Evolutionary conservation across 2,329 filamentous ascomycete genomes (phyloP), one percentile per base, ranked within the genome.

Genomic region (Diaporthe helianthi): DNA sequence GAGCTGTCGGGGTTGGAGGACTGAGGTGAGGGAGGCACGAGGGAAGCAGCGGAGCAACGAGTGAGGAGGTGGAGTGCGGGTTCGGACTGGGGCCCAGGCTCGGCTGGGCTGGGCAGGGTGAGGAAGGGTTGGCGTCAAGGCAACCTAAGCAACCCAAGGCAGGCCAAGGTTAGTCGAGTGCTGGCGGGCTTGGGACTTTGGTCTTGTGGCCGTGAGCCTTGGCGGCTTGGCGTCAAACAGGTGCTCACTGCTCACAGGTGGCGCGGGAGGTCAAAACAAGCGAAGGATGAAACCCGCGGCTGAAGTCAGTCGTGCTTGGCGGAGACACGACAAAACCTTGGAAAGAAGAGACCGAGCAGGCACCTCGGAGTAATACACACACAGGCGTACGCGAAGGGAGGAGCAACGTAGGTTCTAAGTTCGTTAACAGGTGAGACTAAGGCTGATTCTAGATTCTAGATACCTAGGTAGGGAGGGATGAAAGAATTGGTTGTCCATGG

Each of bases 251-350:
- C n/a, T n/a, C n/a, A n/a, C n/a, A n/a, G n/a, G 31, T 36, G 51
- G 44, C 44, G 51, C 41, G 44, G 44, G 53, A 61, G 65, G 47
- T 49, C 53, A 54, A 54, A 66, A 66, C 47, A 68, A 66, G 61
- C 51, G 65, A 68, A 66, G 67, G 61, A 66, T 66, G 67, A 65
- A 69, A 60, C 52, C 63, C 52, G 53, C 51, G 67, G 38, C 61
- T 66, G 55, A 64, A 68, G 49, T 38, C 61, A 66, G 61, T 55
- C 52, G 51, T 66, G 49, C 36, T 65, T 64, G 29, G 66, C 55
- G 46, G 47, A 41, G 55, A 64, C 66, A 47, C 26, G 66, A 61
- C 58, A 63, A 66, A 51, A 46, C 64, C 44, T 63, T 49, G 58
- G 29, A 19, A 26, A 36, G 26, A 55, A 22, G 47, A 65, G 41